phyloP scores from a whole-genome alignment of 2,329 filamentous ascomycete species.

The Furcasterigmium furcatum region DNA sequence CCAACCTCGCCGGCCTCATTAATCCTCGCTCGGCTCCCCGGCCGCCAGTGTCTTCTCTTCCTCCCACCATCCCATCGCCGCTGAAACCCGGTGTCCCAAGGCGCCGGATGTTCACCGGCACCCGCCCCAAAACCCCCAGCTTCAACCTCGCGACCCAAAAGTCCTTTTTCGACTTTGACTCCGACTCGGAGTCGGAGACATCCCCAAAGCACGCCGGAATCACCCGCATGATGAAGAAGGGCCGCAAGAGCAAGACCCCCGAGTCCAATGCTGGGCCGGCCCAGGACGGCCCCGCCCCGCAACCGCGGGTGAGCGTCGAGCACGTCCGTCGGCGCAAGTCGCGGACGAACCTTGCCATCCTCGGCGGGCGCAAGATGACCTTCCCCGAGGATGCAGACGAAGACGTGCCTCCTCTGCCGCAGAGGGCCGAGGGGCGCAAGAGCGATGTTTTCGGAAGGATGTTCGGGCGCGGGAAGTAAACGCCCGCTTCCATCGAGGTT shows the following conservation, averaged over 20 bases:
- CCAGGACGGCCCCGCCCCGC: background rate
- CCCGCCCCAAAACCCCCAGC: background rate
- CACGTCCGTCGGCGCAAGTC: background rate
- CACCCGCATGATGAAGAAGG: conserved; percentile 8
- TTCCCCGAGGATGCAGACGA: background rate
- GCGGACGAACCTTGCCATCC: background rate
- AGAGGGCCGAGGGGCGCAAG: conserved; percentile 2
- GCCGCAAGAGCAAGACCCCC: background rate
- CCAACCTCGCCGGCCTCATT: conserved; percentile 7
- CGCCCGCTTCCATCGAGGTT: background rate
- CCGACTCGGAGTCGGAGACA: conserved; percentile 12
- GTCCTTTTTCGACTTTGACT: conserved; percentile 14
- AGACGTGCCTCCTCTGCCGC: conserved; percentile 2
- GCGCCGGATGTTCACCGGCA: background rate
- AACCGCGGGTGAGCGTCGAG: background rate
- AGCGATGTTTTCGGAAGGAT: conserved; percentile 34
- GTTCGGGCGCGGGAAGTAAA: conserved; percentile 24
- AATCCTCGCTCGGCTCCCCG: conserved; percentile 11
- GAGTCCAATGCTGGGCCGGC: background rate
- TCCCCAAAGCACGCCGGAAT: conserved; percentile 7
- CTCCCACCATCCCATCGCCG: background rate
- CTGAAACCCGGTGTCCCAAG: background rate
- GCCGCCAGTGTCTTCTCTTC: conserved; percentile 3
- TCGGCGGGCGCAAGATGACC: background rate
- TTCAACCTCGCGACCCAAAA: conserved; percentile 1